Evolutionary conservation across 305 asterid species (phyloP), one percentile per base, ranked within the genome.

Genomic region (Fraxinus xanthoxyloides): DNA sequence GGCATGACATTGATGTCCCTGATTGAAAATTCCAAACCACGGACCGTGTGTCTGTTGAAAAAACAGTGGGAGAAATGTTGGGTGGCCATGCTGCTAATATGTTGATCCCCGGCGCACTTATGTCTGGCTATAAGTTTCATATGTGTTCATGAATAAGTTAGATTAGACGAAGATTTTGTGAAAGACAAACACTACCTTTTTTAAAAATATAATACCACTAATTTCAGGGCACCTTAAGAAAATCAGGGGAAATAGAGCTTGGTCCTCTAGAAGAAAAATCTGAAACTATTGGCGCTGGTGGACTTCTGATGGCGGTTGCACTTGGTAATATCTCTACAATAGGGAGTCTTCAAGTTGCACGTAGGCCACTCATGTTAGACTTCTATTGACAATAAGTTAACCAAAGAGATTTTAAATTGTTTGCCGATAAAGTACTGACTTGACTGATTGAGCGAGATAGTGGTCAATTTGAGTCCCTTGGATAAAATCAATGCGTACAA

Each of bases 1-100:
- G 97, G 86, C 97, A 92, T 13, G 97, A 85, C 93, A 92, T 91
- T 79, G 97, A 92, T 7, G 97, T 92, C 32, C 97, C 97, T 0
- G 97, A 85, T 1, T 67, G 56, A 24, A 92, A 86, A 63, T 88
- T 91, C 97, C 97, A 92, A 2, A 17, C n/a, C 21, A 90, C 86
- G 0, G 87, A 82, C 5, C 93, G 85, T 0, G 72, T n/a, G 72
- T 89, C 92, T 0, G 43, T 80, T 46, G 84, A 48, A 46, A 84
- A 81, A 5, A 79, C 56, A 0, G 89, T 85, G 2, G 94, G 93
- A 40, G 92, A 74, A 36, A 84, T 34, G 36, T 81, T 85, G 1
- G 90, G 84, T n/a, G 93, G 90, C 97, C 95, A 91, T 72, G 97
- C 92, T 74, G 92, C 93, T 83, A 90, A 43, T 38, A 90, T 84